These are phyloP conservation scores for Passalora sequoiae DNA, from an alignment of 2,329 filamentous ascomycete genomes.

Conservation along the genomic window DNA sequence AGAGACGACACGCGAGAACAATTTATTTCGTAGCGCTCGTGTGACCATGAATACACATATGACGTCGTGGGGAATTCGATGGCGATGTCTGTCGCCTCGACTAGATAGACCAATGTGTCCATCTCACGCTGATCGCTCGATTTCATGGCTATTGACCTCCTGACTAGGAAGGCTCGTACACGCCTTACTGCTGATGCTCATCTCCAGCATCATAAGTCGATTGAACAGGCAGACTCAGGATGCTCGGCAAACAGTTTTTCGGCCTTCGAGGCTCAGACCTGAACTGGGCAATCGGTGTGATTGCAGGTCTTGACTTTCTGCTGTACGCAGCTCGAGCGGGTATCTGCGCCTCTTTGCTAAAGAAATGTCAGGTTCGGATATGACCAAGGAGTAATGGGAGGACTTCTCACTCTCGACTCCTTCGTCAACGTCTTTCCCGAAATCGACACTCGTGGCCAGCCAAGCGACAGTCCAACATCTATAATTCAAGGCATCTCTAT, in stretches of 20 bases:
- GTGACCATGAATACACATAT: too few relatives aligned
- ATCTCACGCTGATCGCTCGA: too few relatives aligned
- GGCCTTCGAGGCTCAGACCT: conserved; percentile 40
- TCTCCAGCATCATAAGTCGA: too few relatives aligned
- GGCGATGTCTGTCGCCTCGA: too few relatives aligned
- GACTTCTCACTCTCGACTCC: conserved; percentile 39
- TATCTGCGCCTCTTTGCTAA: background rate
- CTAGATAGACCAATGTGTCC: too few relatives aligned
- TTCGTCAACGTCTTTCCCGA: conserved; percentile 41
- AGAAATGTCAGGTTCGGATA: conserved; percentile 8
- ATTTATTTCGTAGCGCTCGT: too few relatives aligned
- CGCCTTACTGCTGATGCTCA: too few relatives aligned
- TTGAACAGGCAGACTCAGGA: background rate
- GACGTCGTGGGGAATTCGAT: too few relatives aligned
- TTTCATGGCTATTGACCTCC: too few relatives aligned
- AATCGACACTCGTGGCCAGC: conserved; percentile 30
- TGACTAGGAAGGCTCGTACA: too few relatives aligned
- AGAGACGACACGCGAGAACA: too few relatives aligned
- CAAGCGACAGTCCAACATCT: conserved; percentile 11
- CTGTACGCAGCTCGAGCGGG: conserved; percentile 3
- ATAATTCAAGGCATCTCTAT: conserved; percentile 19
- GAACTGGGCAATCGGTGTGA: conserved; percentile 40
- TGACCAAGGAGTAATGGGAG: conserved; percentile 39
- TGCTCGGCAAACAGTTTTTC: conserved; percentile 28
- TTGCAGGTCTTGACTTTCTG: conserved; percentile 40